phyloP scores from a whole-genome alignment of 2,329 filamentous ascomycete species.

The Diplodia seriata region DNA sequence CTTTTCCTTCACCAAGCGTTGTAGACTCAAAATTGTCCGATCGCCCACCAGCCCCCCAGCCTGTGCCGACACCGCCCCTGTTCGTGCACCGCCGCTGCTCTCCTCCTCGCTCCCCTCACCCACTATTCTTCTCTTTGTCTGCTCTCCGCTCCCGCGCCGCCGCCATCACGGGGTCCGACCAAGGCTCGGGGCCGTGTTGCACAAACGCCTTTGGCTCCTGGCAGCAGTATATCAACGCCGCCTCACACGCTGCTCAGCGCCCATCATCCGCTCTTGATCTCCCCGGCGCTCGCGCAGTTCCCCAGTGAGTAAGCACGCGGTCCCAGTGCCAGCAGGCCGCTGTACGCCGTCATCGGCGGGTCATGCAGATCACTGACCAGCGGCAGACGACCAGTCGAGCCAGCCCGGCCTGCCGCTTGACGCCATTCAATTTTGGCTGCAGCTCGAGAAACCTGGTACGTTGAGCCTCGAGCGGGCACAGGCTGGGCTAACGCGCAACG shows the following conservation, averaged over 20 bases:
- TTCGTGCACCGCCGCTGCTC: conserved; percentile 3
- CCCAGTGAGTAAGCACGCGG: conserved; percentile 10
- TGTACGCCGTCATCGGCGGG: conserved; percentile 26
- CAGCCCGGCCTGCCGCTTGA: conserved; percentile 22
- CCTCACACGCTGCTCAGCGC: conserved; percentile 20
- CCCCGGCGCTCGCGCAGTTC: conserved; percentile 3
- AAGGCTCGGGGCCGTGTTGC: conserved; percentile 43
- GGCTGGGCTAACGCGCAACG: conserved; percentile 26
- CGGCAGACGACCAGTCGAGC: conserved; percentile 30
- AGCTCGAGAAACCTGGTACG: conserved; percentile 32
- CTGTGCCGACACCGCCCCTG: conserved; percentile 1
- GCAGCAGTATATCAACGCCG: conserved; percentile 31
- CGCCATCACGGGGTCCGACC: conserved; percentile 42
- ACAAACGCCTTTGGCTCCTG: conserved; percentile 37
- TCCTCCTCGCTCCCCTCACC: neutral
- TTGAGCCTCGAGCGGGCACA: conserved; percentile 31
- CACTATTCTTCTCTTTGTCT: conserved; percentile 11
- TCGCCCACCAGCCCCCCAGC: conserved; percentile 13
- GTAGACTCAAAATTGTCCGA: conserved; percentile 31
- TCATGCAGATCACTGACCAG: conserved; percentile 32
- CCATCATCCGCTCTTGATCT: conserved; percentile 6
- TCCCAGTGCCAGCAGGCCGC: conserved; percentile 18
- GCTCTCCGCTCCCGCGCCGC: conserved; percentile 35
- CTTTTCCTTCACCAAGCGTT: conserved; percentile 32
- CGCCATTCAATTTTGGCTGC: conserved; percentile 34